Evolutionary conservation across 306 rosid genomes (phyloP), one percentile per base, ranked within the genome.

Genomic region (Lathyrus aphaca): DNA sequence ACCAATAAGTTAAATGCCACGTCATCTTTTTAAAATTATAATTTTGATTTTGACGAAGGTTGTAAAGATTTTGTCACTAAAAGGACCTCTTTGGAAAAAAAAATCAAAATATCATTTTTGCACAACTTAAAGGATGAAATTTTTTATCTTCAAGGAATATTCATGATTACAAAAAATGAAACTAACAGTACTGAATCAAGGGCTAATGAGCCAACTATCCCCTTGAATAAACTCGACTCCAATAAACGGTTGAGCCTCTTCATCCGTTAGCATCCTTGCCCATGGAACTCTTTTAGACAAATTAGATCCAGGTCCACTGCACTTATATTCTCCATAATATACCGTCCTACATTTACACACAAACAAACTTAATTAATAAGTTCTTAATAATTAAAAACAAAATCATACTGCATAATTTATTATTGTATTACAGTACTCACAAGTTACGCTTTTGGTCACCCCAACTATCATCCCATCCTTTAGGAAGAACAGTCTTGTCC

Each of bases 301-400:
- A 77, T 84, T 86, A 49, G 95, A 88, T n/a, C 95, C 95, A 4
- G 88, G 87, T 16, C 95, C 95, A 54, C 95, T 88, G 10, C 95
- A 90, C 67, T 79, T 84, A 79, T 90, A 90, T 71, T 88, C 95
- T 73, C 88, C 95, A 45, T 90, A 88, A 68, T 81, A 86, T 40
- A 83, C 95, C 4, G 75, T 74, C 71, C 96, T 87, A 74, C 49
- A 67, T 42, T 23, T 0, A 18, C 14, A 18, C 42, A 48, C 4
- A 65, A 32, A n/a, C 11, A 69, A 43, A 55, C 18, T 21, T 3
- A 25, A 25, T 21, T 3, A 25, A 25, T 51, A 11, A 68, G 15
- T 17, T 14, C 18, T 25, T 60, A 4, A 2, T 53, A 2, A 25
- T 23, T 15, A 10, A 29, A 48, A 19, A 56, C 7, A 69, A 39